Evolutionary conservation across 352 stramenopile genomes (phyloP).

Genomic region (Pythium aphanidermatum): DNA sequence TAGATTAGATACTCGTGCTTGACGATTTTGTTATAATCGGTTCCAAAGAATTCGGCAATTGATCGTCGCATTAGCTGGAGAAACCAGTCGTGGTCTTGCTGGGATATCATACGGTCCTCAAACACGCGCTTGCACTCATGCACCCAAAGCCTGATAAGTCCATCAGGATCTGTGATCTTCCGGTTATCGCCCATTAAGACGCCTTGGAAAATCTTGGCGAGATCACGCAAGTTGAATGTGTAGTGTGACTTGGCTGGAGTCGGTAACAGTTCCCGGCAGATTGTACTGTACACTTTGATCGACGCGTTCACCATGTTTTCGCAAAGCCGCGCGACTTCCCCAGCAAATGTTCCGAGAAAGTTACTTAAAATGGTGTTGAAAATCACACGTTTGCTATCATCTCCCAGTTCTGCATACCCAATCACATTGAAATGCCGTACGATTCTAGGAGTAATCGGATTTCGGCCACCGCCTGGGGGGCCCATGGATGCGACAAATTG

Average conservation of each 20-base stretch:
- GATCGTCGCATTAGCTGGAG: constrained; percentile 55
- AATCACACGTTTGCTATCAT: constrained; percentile 88
- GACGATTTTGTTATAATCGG: constrained; percentile 78
- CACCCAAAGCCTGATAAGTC: constrained; percentile 86
- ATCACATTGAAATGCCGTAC: constrained; percentile 93
- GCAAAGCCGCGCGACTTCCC: constrained; percentile 48
- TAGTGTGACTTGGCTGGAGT: constrained; percentile 94
- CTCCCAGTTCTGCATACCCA: constrained; percentile 86
- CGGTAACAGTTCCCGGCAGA: constrained; percentile 85
- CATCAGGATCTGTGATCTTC: constrained; percentile 47
- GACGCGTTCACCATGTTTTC: constrained; percentile 76
- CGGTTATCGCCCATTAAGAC: constrained; percentile 84
- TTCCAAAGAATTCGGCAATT: constrained; percentile 69
- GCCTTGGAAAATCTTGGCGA: constrained; percentile 93
- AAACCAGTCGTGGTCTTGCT: constrained; percentile 91
- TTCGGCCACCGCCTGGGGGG: constrained; percentile 88
- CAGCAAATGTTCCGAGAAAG: constrained; percentile 56
- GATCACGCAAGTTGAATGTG: constrained; percentile 93
- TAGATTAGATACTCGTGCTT: constrained; percentile 70
- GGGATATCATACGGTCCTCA: constrained; percentile 91
- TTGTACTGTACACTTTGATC: constrained; percentile 90
- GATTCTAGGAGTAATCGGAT: constrained; percentile 88
- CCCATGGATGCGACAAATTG: constrained; percentile 90
- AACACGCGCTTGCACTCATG: constrained; percentile 94
- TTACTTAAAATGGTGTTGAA: constrained; percentile 91